Conservation (phyloP, 2,329 filamentous ascomycete species). For the Talaromyces sp. region DNA sequence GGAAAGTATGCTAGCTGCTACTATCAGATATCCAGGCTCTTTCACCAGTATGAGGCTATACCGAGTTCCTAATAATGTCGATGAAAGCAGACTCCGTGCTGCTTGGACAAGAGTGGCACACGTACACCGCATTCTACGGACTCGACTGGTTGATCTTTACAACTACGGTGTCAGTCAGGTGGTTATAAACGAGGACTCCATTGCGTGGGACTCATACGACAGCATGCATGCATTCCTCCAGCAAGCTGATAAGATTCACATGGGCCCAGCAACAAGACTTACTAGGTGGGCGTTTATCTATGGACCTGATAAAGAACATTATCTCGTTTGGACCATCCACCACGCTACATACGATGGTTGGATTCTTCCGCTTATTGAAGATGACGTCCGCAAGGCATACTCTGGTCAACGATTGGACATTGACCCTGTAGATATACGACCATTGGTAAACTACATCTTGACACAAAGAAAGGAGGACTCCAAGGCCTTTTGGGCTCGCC, state of each 20-base stretch:
- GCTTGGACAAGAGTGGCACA: conserved; percentile 28
- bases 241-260: neutral
- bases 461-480: neutral
- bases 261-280: neutral
- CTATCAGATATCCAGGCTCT: conserved; percentile 41
- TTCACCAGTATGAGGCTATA: conserved; percentile 39
- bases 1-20: conserved; percentile 25
- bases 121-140: neutral
- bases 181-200: neutral
- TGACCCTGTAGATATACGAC: neutral
- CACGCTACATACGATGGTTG: conserved; percentile 1
- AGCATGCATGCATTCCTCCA: neutral
- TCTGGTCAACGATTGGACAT: too few species aligned
- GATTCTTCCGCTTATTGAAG: neutral
- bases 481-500: neutral
- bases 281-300: neutral
- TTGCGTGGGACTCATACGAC: neutral
- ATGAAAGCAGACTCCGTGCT: neutral
- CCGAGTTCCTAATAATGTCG: conserved; percentile 28
- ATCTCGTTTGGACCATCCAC: neutral
- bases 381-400: neutral
- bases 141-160: neutral
- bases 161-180: neutral
- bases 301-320: neutral
- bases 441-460: neutral